Evolutionary conservation across 163 green algal species (phyloP).

Genomic region (Scenedesmus sp.): DNA sequence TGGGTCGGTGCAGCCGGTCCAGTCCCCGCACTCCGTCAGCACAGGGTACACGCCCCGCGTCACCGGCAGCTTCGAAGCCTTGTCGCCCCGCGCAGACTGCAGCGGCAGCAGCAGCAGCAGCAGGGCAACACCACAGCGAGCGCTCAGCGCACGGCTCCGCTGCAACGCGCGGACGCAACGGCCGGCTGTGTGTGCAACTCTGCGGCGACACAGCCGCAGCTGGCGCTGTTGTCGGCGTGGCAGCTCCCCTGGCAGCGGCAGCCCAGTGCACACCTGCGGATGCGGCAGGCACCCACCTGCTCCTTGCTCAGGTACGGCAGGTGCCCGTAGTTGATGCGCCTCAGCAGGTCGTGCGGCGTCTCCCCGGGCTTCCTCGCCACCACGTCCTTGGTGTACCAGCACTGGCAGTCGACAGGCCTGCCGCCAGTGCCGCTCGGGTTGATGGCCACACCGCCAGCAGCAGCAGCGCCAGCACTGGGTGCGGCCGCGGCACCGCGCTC

Average conservation of each 20-base stretch:
- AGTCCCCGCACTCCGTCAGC: conserved; percentile 50
- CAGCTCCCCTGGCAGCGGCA: too few species aligned
- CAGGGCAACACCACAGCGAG: not conserved
- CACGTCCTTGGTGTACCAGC: conserved; percentile 6
- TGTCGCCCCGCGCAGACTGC: not conserved
- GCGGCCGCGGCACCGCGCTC: not conserved
- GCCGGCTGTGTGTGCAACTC: too few species aligned
- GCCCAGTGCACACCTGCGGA: not conserved
- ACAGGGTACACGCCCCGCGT: not conserved
- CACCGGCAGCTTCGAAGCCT: not conserved
- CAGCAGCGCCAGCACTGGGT: not conserved
- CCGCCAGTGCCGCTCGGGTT: not conserved
- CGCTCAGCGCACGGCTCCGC: too few species aligned
- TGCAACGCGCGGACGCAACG: too few species aligned
- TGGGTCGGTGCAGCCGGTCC: conserved; percentile 43
- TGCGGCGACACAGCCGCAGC: too few species aligned
- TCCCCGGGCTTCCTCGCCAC: conserved; percentile 1
- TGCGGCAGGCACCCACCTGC: not conserved
- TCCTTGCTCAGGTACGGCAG: conserved; percentile 31
- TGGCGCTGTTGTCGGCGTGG: not conserved
- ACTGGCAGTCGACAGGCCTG: not conserved
- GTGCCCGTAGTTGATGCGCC: conserved; percentile 21
- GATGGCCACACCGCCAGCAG: not conserved
- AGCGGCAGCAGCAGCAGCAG: not conserved
- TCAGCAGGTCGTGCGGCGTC: conserved; percentile 40